These are phyloP conservation scores for Aulographum hederae DNA, from an alignment of 2,329 filamentous ascomycete species.

Conservation along the genomic window DNA sequence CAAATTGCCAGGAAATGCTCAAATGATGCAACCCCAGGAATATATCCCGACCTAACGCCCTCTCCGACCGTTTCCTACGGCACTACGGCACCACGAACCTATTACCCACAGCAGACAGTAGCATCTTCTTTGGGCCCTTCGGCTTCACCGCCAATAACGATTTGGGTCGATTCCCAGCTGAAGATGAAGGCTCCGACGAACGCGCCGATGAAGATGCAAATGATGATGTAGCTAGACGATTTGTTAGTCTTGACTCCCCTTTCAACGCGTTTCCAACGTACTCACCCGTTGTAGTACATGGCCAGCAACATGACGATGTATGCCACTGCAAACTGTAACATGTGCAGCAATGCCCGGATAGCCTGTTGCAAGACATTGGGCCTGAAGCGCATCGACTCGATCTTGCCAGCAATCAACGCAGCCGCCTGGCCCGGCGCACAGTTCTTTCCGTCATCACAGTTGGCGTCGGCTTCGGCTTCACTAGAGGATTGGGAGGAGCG, in stretches of 20 bases:
- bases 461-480: neutral
- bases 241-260: too few species aligned
- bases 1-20: too few species aligned
- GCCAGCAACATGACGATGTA: constrained; percentile 63
- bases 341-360: constrained; percentile 47
- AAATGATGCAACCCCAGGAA: too few species aligned
- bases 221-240: constrained; percentile 43
- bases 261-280: too few species aligned
- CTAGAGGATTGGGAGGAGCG: constrained; percentile 9
- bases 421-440: neutral
- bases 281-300: constrained; percentile 42
- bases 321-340: constrained; percentile 53
- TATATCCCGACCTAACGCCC: too few species aligned
- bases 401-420: neutral
- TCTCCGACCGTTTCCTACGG: too few species aligned
- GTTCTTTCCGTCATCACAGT: neutral
- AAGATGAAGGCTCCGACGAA: constrained; percentile 58
- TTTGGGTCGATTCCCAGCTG: constrained; percentile 38
- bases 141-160: neutral
- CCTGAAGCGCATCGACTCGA: constrained; percentile 13
- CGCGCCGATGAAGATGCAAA: constrained; percentile 62
- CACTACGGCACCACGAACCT: too few species aligned
- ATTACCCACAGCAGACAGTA: constrained; percentile 5
- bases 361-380: constrained; percentile 48
- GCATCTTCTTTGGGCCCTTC: constrained; percentile 2